phyloP scores from a whole-genome alignment of 306 rosid genomes.

The barrel medic (Medicago truncatula) region MtrunA17r5.0-ANR NC_053044.1:42807001-42807500 shows the following conservation, averaged over 20 bases:
- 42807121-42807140: constrained; percentile 45
- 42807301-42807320: not conserved
- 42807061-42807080: not conserved
- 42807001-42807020: no score
- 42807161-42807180: constrained; percentile 4
- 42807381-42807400: not conserved
- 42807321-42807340: constrained; percentile 41
- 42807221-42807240: not conserved
- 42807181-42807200: not conserved
- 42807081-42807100: not conserved
- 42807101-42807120: constrained; percentile 22
- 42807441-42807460: constrained; percentile 60
- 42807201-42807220: not conserved
- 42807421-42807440: constrained; percentile 25
- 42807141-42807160: constrained; percentile 21
- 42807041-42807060: constrained; percentile 5
- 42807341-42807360: constrained; percentile 31
- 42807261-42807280: constrained; percentile 25
- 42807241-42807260: constrained; percentile 16
- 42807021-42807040: no score
- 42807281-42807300: not conserved
- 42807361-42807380: not conserved
- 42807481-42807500: constrained; percentile 63
- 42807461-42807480: constrained; percentile 60
- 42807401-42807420: constrained; percentile 48